Conservation (phyloP, 306 rosid genomes). For the Sicyos edulis region DNA sequence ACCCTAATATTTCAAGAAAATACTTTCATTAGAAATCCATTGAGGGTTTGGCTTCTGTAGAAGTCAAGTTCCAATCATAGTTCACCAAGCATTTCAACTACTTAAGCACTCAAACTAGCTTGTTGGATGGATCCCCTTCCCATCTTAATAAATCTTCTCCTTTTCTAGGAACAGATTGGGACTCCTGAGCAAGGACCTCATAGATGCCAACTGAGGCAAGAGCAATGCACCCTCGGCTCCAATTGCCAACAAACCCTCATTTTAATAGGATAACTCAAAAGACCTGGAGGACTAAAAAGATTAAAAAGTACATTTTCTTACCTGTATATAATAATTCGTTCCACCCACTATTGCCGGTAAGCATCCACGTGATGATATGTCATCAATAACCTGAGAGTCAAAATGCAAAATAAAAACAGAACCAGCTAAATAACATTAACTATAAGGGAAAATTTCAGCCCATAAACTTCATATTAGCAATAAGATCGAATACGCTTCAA, state of each 20-base stretch:
- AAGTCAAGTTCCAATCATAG: not conserved
- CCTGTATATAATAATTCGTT: slow-evolving; percentile 94
- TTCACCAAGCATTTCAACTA: not conserved
- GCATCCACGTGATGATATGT: slow-evolving; percentile 51
- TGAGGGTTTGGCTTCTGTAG: not conserved
- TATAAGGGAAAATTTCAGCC: not conserved
- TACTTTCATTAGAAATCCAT: not conserved
- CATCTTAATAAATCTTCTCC: not conserved
- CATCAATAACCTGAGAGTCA: slow-evolving; percentile 60
- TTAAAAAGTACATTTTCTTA: slow-evolving; percentile 18
- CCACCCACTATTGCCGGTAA: slow-evolving; percentile 89
- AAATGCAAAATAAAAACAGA: slow-evolving; percentile 2
- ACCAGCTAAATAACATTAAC: slow-evolving; percentile 3
- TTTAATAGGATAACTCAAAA: too few species aligned
- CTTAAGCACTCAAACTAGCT: not conserved
- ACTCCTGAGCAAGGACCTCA: too few species aligned
- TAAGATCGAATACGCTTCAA: not conserved
- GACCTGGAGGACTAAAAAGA: not conserved
- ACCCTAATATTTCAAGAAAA: not conserved
- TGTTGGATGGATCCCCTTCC: too few species aligned
- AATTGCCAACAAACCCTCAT: too few species aligned
- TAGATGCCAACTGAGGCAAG: too few species aligned
- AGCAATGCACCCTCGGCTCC: too few species aligned
- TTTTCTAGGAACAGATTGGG: not conserved
- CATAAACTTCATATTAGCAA: not conserved